phyloP scores from a whole-genome alignment of 2,329 filamentous ascomycete species.

The Fusarium heterosporum region DNA sequence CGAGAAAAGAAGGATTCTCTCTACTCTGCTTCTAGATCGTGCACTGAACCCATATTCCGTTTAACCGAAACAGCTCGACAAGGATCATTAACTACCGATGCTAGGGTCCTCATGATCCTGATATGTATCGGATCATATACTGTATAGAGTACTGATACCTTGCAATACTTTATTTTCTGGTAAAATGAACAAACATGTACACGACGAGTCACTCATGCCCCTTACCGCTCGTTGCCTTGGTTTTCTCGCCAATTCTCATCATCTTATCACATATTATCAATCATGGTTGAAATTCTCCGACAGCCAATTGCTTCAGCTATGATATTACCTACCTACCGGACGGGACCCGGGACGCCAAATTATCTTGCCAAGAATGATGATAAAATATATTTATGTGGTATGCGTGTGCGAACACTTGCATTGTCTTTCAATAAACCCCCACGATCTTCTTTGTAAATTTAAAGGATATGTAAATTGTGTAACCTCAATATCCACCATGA shows the following conservation, averaged over 20 bases:
- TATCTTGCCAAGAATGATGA: not conserved
- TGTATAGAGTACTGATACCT: too few species aligned
- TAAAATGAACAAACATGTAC: too few species aligned
- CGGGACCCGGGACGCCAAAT: too few species aligned
- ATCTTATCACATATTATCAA: too few species aligned
- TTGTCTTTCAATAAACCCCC: not conserved
- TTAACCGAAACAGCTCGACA: constrained; percentile 8
- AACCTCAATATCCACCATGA: constrained; percentile 4
- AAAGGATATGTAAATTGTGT: not conserved
- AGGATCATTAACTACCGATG: constrained; percentile 22
- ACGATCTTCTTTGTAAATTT: not conserved
- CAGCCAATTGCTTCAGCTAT: too few species aligned
- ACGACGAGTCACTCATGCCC: too few species aligned
- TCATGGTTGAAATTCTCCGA: too few species aligned
- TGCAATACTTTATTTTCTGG: too few species aligned
- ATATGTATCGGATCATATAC: too few species aligned
- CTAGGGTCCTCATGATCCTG: not conserved
- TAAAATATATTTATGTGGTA: not conserved
- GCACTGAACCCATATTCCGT: not conserved
- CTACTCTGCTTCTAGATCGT: constrained; percentile 14
- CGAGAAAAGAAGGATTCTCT: not conserved
- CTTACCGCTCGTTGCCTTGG: too few species aligned
- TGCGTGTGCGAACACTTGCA: constrained; percentile 1
- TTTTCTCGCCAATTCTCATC: too few species aligned
- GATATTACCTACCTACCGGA: too few species aligned